phyloP scores from a whole-genome alignment of 2,329 filamentous ascomycete species.

The Orbilia quercus region DNA sequence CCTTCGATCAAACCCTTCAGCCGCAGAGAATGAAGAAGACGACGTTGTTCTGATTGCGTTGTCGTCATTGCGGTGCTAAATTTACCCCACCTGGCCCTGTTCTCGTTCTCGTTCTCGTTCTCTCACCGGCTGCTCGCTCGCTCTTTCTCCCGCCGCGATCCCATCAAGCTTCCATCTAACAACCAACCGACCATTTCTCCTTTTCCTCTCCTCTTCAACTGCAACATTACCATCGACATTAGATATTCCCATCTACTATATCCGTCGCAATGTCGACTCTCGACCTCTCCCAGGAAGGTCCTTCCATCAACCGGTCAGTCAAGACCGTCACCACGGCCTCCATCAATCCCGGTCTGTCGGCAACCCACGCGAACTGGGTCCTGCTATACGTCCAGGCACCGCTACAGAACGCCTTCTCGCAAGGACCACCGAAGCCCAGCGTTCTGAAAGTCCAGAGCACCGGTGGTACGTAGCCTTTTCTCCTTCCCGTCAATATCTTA shows the following conservation, averaged over 20 bases:
- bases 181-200: too few species aligned
- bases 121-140: conserved; percentile 6
- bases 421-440: conserved; percentile 86
- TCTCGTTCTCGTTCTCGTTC: too few species aligned
- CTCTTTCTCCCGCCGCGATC: not conserved
- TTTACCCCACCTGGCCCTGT: conserved; percentile 57
- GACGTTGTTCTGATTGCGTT: conserved; percentile 12
- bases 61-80: conserved; percentile 44
- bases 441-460: conserved; percentile 93
- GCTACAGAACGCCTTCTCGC: conserved; percentile 89
- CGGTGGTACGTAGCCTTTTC: conserved; percentile 71
- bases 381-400: conserved; percentile 93
- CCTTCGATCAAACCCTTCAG: conserved; percentile 3
- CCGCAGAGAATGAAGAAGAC: not conserved
- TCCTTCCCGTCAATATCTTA: conserved; percentile 7
- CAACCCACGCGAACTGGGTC: conserved; percentile 91
- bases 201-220: not conserved
- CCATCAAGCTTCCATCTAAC: conserved; percentile 2
- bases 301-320: conserved; percentile 70
- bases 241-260: not conserved
- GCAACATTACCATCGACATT: conserved; percentile 6
- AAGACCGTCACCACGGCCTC: conserved; percentile 74
- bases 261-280: conserved; percentile 74
- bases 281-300: conserved; percentile 68
- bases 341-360: conserved; percentile 73